phyloP scores from a whole-genome alignment of 2,329 filamentous ascomycete genomes.

The Gnomoniopsis smithogilvyi region DNA sequence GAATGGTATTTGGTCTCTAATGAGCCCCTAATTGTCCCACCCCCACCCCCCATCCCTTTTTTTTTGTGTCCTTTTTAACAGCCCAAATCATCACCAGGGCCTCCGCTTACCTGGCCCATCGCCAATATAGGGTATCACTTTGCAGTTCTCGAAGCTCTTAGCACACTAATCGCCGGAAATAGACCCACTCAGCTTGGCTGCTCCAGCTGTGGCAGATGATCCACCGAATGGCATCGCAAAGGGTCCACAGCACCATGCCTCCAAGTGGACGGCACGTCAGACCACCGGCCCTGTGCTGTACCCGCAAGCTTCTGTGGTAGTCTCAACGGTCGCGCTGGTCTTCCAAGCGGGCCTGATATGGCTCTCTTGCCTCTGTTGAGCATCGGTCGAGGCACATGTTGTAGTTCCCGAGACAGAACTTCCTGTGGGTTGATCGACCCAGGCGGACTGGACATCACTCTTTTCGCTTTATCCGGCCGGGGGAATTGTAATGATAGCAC shows the following conservation, averaged over 20 bases:
- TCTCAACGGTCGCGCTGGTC: not conserved
- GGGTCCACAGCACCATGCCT: conserved; percentile 1
- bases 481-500: not conserved
- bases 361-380: not conserved
- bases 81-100: too few species aligned
- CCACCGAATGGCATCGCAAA: conserved; percentile 2
- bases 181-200: too few species aligned
- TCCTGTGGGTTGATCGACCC: not conserved
- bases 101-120: too few species aligned
- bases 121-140: too few species aligned
- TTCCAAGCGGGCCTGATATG: not conserved
- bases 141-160: too few species aligned
- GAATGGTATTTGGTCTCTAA: too few species aligned
- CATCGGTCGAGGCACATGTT: not conserved
- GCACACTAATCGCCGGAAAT: too few species aligned
- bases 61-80: too few species aligned
- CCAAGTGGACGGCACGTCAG: conserved; percentile 3
- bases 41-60: too few species aligned
- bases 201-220: not conserved
- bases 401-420: not conserved
- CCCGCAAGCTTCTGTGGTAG: not conserved
- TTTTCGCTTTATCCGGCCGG: not conserved
- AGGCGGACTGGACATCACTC: not conserved
- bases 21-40: too few species aligned
- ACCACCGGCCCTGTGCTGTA: not conserved